Evolutionary conservation across 164 flowering plant genomes (phyloP).

Genomic region (Piper betle): DNA sequence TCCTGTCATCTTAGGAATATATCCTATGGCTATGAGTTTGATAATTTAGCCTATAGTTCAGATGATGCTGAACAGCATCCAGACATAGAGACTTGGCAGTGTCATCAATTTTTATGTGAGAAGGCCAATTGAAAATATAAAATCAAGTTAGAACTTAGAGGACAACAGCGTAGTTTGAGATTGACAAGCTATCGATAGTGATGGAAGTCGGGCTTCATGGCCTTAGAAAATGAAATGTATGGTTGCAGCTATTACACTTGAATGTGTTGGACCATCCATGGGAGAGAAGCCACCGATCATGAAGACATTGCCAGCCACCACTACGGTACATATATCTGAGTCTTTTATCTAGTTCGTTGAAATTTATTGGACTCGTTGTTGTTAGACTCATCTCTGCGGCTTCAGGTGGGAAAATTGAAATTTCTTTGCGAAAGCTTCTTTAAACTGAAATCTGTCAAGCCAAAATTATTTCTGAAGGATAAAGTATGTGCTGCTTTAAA

Average conservation of each 20-base stretch:
- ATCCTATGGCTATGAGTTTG: no score
- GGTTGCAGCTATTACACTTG: slow-evolving; percentile 61
- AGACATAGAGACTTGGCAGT: no score
- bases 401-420: slow-evolving; percentile 84
- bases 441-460: slow-evolving; percentile 56
- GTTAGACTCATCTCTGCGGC: no score
- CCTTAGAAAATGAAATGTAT: neutral
- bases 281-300: slow-evolving; percentile 62
- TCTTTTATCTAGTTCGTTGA: neutral
- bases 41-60: no score
- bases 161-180: no score
- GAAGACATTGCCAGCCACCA: slow-evolving; percentile 79
- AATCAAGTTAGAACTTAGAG: no score
- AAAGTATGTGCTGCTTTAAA: slow-evolving; percentile 36
- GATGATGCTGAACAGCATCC: no score
- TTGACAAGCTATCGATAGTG: neutral
- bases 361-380: no score
- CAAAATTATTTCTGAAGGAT: slow-evolving; percentile 57
- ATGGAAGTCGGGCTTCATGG: no score
- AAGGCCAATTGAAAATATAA: no score
- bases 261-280: slow-evolving; percentile 82
- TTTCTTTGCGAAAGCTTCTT: slow-evolving; percentile 79
- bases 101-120: no score
- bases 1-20: no score
- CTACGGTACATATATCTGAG: slow-evolving; percentile 31